Conservation (phyloP, 768 basidiomycete species). For the Rhodotorula diobovata region DNA sequence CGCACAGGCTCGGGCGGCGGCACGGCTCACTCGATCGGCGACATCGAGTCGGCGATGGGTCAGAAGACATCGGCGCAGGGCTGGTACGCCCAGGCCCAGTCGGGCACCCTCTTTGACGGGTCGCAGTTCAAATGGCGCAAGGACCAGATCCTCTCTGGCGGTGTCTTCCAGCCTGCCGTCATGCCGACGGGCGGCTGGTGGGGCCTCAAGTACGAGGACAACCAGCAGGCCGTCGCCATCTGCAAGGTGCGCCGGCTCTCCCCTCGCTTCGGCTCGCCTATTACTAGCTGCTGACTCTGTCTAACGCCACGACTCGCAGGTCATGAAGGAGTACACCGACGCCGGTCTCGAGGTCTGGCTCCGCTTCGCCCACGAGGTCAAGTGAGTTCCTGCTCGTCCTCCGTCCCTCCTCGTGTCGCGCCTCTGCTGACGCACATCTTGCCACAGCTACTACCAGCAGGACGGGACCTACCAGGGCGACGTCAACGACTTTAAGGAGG, state of each 20-base stretch:
- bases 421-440: background rate
- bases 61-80: slow-evolving; percentile 33
- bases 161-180: slow-evolving; percentile 41
- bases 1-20: slow-evolving; percentile 40
- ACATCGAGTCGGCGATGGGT: slow-evolving; percentile 32
- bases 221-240: slow-evolving; percentile 36
- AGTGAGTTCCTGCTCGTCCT: background rate
- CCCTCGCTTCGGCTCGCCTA: background rate
- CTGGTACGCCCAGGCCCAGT: slow-evolving; percentile 40
- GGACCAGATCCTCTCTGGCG: slow-evolving; percentile 37
- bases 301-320: slow-evolving; percentile 26
- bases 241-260: background rate
- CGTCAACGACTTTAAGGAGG: slow-evolving; percentile 41
- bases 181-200: slow-evolving; percentile 39
- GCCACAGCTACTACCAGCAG: slow-evolving; percentile 35
- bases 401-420: background rate
- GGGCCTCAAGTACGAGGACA: slow-evolving; percentile 39
- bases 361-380: slow-evolving; percentile 42
- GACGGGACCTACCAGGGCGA: slow-evolving; percentile 42
- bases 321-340: slow-evolving; percentile 45
- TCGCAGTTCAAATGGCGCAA: slow-evolving; percentile 37
- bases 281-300: background rate
- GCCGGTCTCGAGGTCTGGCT: slow-evolving; percentile 44
- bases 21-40: slow-evolving; percentile 35
- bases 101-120: slow-evolving; percentile 39